phyloP scores from a whole-genome alignment of 2,329 filamentous ascomycete genomes.

The Fusarium chuoi region DNA sequence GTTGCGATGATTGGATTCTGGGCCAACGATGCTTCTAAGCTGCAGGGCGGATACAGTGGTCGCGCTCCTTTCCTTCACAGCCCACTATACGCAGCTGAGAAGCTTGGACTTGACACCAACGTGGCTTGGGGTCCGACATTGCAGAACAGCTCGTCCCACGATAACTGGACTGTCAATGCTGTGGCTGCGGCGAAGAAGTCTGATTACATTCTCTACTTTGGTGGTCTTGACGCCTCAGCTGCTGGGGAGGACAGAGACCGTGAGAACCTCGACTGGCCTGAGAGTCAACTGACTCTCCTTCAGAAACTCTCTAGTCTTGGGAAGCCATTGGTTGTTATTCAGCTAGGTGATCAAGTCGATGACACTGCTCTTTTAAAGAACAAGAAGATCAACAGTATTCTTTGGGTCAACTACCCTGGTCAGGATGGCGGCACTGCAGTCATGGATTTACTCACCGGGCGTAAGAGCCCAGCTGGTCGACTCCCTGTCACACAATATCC shows the following conservation, averaged over 20 bases:
- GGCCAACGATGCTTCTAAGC: background rate
- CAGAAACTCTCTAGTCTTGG: background rate
- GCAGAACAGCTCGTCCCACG: background rate
- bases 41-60: background rate
- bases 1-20: background rate
- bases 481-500: background rate
- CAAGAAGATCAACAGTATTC: conserved; percentile 12
- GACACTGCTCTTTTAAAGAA: background rate
- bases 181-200: background rate
- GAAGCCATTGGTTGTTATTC: background rate
- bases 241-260: conserved; percentile 1
- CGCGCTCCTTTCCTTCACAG: background rate
- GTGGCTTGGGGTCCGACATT: background rate
- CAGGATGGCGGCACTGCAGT: conserved; percentile 8
- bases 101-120: background rate
- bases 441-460: background rate
- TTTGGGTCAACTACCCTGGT: conserved; percentile 12
- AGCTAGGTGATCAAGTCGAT: background rate
- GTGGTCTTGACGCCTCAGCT: conserved; percentile 1
- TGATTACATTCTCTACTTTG: conserved; percentile 1
- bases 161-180: conserved; percentile 6
- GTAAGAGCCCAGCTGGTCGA: background rate
- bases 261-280: background rate
- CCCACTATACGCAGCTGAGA: background rate
- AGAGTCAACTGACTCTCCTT: background rate